These are phyloP conservation scores for Cadophora gregata DNA, from an alignment of 2,329 filamentous ascomycete genomes.

Conservation along the genomic window DNA sequence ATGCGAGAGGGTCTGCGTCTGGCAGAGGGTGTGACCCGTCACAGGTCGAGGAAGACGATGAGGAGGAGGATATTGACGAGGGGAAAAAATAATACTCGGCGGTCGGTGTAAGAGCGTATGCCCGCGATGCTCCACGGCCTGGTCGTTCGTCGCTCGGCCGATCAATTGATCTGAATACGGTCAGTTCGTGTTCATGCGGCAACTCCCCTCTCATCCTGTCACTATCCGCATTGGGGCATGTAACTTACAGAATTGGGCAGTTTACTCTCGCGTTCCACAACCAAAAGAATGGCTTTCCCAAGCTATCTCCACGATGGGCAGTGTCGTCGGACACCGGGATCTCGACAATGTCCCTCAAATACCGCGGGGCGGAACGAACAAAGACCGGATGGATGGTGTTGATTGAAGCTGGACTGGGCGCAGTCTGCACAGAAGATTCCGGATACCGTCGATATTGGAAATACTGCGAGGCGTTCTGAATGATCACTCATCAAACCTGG, in stretches of 20 bases:
- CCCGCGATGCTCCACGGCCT: conserved; percentile 1
- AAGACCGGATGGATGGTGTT: conserved; percentile 1
- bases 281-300: neutral
- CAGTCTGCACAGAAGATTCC: neutral
- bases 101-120: neutral
- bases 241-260: conserved; percentile 3
- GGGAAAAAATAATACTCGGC: conserved; percentile 6
- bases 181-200: conserved; percentile 15
- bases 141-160: neutral
- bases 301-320: conserved; percentile 2
- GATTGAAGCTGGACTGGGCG: conserved; percentile 1
- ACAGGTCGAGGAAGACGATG: conserved; percentile 2
- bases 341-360: neutral
- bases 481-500: conserved; percentile 4
- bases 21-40: neutral
- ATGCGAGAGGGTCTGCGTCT: conserved; percentile 5
- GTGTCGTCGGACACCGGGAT: conserved; percentile 11
- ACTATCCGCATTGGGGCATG: conserved; percentile 11
- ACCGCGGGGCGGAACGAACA: conserved; percentile 9
- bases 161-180: neutral
- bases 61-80: neutral
- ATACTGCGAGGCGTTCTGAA: neutral
- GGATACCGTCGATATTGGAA: neutral
- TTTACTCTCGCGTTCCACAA: neutral
- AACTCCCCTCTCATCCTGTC: neutral